Percentiles rank a stretch among this genome's conserved stretches.
Evolutionary conservation across 495 filamentous ascomycete species (phyloP).

Genomic region (Penicillium parvum): DNA sequence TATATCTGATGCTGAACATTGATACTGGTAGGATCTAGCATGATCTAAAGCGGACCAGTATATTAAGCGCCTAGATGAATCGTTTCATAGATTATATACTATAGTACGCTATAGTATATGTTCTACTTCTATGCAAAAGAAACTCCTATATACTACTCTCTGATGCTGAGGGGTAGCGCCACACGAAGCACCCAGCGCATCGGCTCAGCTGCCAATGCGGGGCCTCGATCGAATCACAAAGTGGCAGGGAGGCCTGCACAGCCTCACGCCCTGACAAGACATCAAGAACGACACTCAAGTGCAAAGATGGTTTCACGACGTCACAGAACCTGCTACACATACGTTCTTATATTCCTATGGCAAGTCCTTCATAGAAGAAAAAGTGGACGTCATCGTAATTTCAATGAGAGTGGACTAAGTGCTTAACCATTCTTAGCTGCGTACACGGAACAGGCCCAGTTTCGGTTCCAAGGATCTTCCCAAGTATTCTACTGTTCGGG

Average conservation of each 20-base stretch:
- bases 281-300: no score
- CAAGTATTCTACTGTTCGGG: background rate
- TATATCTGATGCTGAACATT: no score
- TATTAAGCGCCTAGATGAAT: no score
- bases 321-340: constrained; percentile 1
- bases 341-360: no score
- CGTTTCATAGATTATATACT: no score
- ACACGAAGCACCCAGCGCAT: constrained; percentile 19
- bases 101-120: no score
- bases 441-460: constrained; percentile 26
- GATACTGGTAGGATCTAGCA: no score
- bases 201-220: constrained; percentile 19
- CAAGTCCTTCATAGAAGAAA: background rate
- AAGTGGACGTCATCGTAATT: constrained; percentile 19
- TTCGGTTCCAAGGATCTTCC: constrained; percentile 23
- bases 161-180: constrained; percentile 19
- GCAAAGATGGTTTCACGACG: no score
- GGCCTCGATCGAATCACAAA: constrained; percentile 22
- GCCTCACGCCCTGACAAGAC: no score
- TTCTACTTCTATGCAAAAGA: no score
- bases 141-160: no score
- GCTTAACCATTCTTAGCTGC: constrained; percentile 23
- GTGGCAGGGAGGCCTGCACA: constrained; percentile 16
- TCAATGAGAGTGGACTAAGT: constrained; percentile 14
- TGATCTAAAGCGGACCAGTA: no score